phyloP scores from a whole-genome alignment of 306 rosid species.

The Medicago arabica region DNA sequence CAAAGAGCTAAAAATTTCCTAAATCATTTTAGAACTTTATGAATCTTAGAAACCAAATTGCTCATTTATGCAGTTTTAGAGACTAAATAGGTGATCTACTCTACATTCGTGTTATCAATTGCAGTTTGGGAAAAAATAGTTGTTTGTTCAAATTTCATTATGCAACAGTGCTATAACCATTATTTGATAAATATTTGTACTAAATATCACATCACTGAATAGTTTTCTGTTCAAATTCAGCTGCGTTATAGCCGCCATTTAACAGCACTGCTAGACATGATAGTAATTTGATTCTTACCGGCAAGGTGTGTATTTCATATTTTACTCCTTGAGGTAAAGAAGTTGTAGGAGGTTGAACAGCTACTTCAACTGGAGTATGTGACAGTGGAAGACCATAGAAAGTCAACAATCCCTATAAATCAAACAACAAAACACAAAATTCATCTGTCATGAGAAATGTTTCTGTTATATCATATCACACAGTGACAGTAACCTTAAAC shows the following conservation, averaged over 20 bases:
- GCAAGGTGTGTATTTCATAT: slow-evolving; percentile 73
- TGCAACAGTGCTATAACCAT: no score
- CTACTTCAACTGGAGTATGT: slow-evolving; percentile 50
- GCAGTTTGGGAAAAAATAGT: no score
- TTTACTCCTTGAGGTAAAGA: slow-evolving; percentile 65
- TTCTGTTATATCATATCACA: not conserved
- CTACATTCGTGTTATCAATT: no score
- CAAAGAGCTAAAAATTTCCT: not conserved
- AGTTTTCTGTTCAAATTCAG: no score
- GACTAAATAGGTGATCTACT: not conserved
- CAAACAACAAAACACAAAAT: slow-evolving; percentile 13
- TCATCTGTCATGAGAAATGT: no score
- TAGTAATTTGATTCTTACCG: slow-evolving; percentile 52
- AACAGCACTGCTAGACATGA: not conserved
- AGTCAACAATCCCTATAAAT: slow-evolving; percentile 63
- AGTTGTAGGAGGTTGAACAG: slow-evolving; percentile 51
- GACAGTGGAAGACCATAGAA: slow-evolving; percentile 75
- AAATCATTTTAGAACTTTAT: not conserved
- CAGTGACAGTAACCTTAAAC: not conserved
- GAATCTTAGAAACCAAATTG: not conserved
- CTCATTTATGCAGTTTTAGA: not conserved
- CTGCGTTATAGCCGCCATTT: no score
- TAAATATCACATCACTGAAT: no score
- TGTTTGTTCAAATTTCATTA: no score
- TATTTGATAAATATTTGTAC: no score